Conservation (phyloP, 2,329 filamentous ascomycete genomes). For the Cephalotrichum gorgonifer region DNA sequence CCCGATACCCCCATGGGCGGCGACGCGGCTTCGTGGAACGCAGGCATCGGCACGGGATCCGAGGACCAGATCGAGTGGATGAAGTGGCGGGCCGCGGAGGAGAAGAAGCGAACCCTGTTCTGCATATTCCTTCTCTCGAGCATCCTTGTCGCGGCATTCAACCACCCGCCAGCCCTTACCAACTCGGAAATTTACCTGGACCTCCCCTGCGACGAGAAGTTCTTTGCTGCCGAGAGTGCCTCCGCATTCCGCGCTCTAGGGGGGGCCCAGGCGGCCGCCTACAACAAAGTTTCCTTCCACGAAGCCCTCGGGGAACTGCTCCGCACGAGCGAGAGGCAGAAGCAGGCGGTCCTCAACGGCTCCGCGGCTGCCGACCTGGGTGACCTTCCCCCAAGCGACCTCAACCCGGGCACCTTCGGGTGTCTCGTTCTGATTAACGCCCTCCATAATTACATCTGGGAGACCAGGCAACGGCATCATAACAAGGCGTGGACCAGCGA, state of each 20-base stretch:
- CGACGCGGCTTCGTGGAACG: conserved; percentile 33
- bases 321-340: conserved; percentile 59
- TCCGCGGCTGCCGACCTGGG: conserved; percentile 23
- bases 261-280: conserved; percentile 57
- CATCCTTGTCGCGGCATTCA: conserved; percentile 83
- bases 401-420: conserved; percentile 82
- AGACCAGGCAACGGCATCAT: conserved; percentile 82
- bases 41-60: conserved; percentile 28
- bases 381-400: conserved; percentile 42
- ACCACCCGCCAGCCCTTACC: conserved; percentile 79
- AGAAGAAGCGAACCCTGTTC: conserved; percentile 87
- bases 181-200: conserved; percentile 90
- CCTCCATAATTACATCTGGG: conserved; percentile 97
- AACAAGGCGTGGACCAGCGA: conserved; percentile 82
- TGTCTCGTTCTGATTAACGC: conserved; percentile 89
- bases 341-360: conserved; percentile 30
- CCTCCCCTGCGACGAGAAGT: conserved; percentile 84
- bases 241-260: conserved; percentile 72
- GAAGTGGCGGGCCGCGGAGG: conserved; percentile 78
- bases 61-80: conserved; percentile 71
- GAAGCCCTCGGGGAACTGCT: conserved; percentile 72
- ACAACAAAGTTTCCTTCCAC: conserved; percentile 69
- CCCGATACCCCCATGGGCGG: conserved; percentile 50
- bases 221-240: conserved; percentile 77
- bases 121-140: conserved; percentile 87